These are phyloP conservation scores for Rubus parviflorus DNA, from an alignment of 306 rosid species.

Conservation along the genomic window DNA sequence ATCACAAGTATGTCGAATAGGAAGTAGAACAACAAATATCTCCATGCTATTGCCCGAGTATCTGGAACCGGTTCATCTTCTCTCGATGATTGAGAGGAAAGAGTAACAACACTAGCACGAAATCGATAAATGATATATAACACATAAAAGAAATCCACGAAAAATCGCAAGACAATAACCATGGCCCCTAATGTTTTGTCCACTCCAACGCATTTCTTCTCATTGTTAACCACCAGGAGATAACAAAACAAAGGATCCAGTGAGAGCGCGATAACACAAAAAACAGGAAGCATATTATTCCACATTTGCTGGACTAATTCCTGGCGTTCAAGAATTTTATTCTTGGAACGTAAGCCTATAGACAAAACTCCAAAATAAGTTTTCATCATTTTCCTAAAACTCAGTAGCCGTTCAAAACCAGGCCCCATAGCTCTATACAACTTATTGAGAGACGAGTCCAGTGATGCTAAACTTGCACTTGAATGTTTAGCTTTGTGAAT, in stretches of 20 bases:
- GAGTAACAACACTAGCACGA: neutral
- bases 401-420: neutral
- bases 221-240: slow-evolving; percentile 23
- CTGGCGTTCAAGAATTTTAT: neutral
- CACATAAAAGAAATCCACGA: slow-evolving; percentile 26
- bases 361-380: neutral
- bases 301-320: neutral
- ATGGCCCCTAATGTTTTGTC: slow-evolving; percentile 23
- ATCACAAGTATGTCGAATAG: neutral
- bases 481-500: neutral
- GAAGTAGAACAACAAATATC: neutral
- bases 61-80: neutral
- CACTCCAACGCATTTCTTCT: slow-evolving; percentile 25
- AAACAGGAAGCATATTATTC: slow-evolving; percentile 27
- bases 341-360: neutral
- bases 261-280: slow-evolving; percentile 31
- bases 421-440: neutral
- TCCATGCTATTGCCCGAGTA: neutral
- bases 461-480: neutral
- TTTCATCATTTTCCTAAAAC: neutral
- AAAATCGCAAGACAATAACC: slow-evolving; percentile 24
- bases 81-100: neutral
- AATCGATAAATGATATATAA: slow-evolving; percentile 8
- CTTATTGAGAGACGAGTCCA: neutral
- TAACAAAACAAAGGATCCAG: slow-evolving; percentile 38